A percentile compares a stretch with the other conserved stretches of the same genome.
phyloP scores from a whole-genome alignment of 768 basidiomycete genomes.

The Boletus vermiculosoides region DNA sequence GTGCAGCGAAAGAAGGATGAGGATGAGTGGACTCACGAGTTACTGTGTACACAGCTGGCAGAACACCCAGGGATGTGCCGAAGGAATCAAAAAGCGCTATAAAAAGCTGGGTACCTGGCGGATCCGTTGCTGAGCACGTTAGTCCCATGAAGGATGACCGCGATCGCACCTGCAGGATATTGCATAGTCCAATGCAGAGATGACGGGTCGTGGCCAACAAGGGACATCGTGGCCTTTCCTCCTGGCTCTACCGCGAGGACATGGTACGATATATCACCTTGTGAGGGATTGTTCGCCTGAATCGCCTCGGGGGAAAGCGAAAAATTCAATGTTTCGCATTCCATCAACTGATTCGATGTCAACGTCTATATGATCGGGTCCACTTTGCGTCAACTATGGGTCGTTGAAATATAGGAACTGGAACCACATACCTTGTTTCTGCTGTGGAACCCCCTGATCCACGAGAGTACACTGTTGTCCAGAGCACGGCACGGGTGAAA shows the following conservation, averaged over 20 bases:
- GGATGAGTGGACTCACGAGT: constrained; percentile 28
- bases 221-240: constrained; percentile 34
- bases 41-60: constrained; percentile 36
- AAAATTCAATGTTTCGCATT: constrained; percentile 17
- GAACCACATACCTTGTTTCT: constrained; percentile 5
- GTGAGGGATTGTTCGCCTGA: neutral
- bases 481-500: constrained; percentile 3
- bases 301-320: constrained; percentile 1
- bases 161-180: constrained; percentile 40
- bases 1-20: neutral
- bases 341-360: constrained; percentile 1
- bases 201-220: constrained; percentile 35
- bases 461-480: neutral
- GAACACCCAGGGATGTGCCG: constrained; percentile 42
- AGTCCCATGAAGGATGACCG: neutral
- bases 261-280: constrained; percentile 35
- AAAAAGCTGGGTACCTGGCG: constrained; percentile 42
- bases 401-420: neutral
- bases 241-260: constrained; percentile 42
- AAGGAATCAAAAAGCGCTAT: constrained; percentile 45
- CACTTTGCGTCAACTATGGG: neutral
- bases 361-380: neutral
- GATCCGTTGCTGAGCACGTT: neutral
- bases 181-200: constrained; percentile 39
- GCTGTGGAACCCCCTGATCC: neutral